These are phyloP conservation scores for Pleurostoma richardsiae DNA, from an alignment of 2,329 filamentous ascomycete genomes.

Conservation along the genomic window DNA sequence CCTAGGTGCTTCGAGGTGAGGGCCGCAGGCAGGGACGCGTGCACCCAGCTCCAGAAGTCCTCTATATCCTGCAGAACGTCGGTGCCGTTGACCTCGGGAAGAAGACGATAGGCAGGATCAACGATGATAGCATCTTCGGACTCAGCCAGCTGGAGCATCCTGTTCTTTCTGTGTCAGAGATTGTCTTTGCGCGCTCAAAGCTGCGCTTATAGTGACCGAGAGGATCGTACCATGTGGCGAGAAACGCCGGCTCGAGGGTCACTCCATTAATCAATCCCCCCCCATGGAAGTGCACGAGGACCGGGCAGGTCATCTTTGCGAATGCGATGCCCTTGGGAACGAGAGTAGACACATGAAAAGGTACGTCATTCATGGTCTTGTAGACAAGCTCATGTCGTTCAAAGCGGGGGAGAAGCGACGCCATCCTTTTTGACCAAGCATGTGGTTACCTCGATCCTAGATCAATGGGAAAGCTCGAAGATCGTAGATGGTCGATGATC, in stretches of 20 bases:
- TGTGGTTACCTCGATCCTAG: too few species aligned
- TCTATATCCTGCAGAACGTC: constrained; percentile 10
- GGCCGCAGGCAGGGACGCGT: not conserved
- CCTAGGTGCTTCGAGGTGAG: not conserved
- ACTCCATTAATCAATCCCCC: not conserved
- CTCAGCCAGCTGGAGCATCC: not conserved
- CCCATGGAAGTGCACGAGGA: not conserved
- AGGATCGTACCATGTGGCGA: not conserved
- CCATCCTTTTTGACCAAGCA: not conserved
- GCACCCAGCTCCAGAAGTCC: constrained; percentile 1
- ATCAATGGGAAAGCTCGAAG: too few species aligned
- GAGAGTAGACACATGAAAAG: not conserved
- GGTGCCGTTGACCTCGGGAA: constrained; percentile 6
- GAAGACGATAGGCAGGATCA: not conserved
- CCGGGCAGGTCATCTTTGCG: not conserved
- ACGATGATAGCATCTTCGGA: not conserved
- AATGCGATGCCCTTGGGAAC: not conserved
- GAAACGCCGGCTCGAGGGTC: not conserved
- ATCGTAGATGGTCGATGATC: too few species aligned
- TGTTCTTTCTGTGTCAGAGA: not conserved
- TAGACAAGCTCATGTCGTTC: not conserved
- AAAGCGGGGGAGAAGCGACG: not conserved
- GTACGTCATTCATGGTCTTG: not conserved
- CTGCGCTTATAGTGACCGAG: too few species aligned
- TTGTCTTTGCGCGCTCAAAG: too few species aligned